Base-by-base conservation (phyloP, 2,329 filamentous ascomycete species). In the Fusarium brachygibbosum region DNA sequence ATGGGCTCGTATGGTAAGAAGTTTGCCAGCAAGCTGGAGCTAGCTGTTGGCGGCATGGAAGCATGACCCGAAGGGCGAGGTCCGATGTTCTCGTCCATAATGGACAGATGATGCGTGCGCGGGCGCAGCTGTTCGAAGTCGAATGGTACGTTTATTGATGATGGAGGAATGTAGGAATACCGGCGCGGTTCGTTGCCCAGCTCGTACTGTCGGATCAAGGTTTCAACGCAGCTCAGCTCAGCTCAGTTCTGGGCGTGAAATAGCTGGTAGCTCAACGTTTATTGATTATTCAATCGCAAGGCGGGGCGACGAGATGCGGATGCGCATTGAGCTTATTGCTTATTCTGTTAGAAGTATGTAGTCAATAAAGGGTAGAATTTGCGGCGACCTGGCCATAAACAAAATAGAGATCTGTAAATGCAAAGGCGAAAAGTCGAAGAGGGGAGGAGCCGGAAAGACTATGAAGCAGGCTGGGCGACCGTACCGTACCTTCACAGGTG, bases 1-100 rank as follows among this genome's bases (percentile, higher is more conserved):
- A 93, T 90, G 74, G 92, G 90, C 72, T 93, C 88, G 76, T 85
- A 85, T 29, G 84, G 77, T 52, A 79, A 75, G 66, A 84, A 81
- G 70, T 80, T 79, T 57, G 76, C 69, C 42, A 79, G 62, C 32
- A 81, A 63, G 62, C 78, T 77, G 45, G 76, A 73, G 25, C 72
- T 72, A 28, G 75, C 63, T n/a, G 76, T 70, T n/a, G 79, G 71
- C n/a, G 77, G 69, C 48, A 80, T 64, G 51, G 73, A 72, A 51
- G 69, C 75, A 29, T 74, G 69, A 14, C 75, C 76, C 42, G 78
- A 73, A 61, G 74, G 76, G 50, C 73, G 75, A 63, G 76, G 75
- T 51, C 79, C 79, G 53, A 77, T 74, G 58, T 80, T 79, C 64
- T 82, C 80, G 58, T 82, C 80, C 80, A 82, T 82, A 69, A 53